Conservation (phyloP, 2,329 filamentous ascomycete genomes). For the Didymella pomorum region DNA sequence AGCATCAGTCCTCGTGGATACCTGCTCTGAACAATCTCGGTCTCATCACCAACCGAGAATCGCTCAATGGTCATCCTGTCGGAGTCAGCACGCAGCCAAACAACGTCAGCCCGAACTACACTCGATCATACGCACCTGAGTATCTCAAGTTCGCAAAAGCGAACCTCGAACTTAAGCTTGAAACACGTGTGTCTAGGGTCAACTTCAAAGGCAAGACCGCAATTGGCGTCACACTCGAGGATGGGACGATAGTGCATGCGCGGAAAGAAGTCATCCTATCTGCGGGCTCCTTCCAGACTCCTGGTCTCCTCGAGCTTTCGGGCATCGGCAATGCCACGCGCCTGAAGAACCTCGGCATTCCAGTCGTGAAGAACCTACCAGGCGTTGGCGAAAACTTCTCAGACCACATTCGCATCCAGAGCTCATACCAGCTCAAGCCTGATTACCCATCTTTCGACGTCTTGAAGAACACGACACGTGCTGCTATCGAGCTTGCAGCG, state of each 20-base stretch:
- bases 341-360: slow-evolving; percentile 29
- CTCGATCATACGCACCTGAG: slow-evolving; percentile 59
- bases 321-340: slow-evolving; percentile 32
- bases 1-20: slow-evolving; percentile 55
- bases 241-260: slow-evolving; percentile 43
- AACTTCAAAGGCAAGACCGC: slow-evolving; percentile 45
- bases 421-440: slow-evolving; percentile 34
- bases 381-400: slow-evolving; percentile 44
- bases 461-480: slow-evolving; percentile 39
- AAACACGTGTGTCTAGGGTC: slow-evolving; percentile 51
- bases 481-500: slow-evolving; percentile 52
- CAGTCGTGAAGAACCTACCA: slow-evolving; percentile 30
- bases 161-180: slow-evolving; percentile 55
- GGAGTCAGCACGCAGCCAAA: slow-evolving; percentile 62
- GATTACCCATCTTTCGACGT: slow-evolving; percentile 36
- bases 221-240: slow-evolving; percentile 43
- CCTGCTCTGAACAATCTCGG: slow-evolving; percentile 59
- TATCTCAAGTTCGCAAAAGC: slow-evolving; percentile 54
- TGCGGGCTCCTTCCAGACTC: slow-evolving; percentile 38
- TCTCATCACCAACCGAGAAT: slow-evolving; percentile 53
- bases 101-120: slow-evolving; percentile 58
- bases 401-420: slow-evolving; percentile 44
- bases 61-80: slow-evolving; percentile 59
- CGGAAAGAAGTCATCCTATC: slow-evolving; percentile 41
- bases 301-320: slow-evolving; percentile 38